Base-by-base conservation (phyloP, 139 green algal species). In the Chlamydomonas sp. region DNA sequence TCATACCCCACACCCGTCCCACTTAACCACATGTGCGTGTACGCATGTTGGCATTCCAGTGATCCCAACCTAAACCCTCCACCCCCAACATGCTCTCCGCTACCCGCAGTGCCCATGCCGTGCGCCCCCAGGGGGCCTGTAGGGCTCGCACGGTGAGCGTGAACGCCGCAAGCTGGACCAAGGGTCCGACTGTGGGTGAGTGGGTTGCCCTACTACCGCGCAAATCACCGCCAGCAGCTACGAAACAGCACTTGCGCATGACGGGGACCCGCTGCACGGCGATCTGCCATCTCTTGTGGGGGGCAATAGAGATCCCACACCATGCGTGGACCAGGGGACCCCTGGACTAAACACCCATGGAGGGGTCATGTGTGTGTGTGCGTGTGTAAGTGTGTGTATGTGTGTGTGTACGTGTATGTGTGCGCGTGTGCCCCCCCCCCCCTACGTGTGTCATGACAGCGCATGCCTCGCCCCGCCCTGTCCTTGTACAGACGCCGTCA, bases 91-190 rank as follows among this genome's bases (percentile, higher is more conserved):
- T 50, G 39, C 39, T 50, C 10, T 50, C 39, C 13, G 39, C 39
- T 13, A 50, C 8, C 10, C 39, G 39, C 13, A 13, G 10, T 50
- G 10, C 39, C 39, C 10, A n/a, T 50, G 39, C 39, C 39, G n/a
- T 50, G 39, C 39, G 39, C 39, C 39, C 8, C 39, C 39, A 8
- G 59, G 24, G 24, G 8, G 54, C 54, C 54, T 64, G 30, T 20
- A 36, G 24, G 8, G 6, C 24, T 22, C 54, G 54, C 26, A 33
- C 54, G 24, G 54, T 64, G 24, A 20, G 8, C 54, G 54, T 64
- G 8, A 22, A 64, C 30, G 54, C 54, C 34, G 54, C 54, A 10
- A 47, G 20, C 26, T 67, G 60, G 60, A 67, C 60, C 10, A 67
- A 67, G 34, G 60, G 10, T 39, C 26, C 60, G 30, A 48, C 50